These are phyloP conservation scores for Pythium rhizo-oryzae DNA, from an alignment of 352 stramenopile species.

Conservation along the genomic window DNA sequence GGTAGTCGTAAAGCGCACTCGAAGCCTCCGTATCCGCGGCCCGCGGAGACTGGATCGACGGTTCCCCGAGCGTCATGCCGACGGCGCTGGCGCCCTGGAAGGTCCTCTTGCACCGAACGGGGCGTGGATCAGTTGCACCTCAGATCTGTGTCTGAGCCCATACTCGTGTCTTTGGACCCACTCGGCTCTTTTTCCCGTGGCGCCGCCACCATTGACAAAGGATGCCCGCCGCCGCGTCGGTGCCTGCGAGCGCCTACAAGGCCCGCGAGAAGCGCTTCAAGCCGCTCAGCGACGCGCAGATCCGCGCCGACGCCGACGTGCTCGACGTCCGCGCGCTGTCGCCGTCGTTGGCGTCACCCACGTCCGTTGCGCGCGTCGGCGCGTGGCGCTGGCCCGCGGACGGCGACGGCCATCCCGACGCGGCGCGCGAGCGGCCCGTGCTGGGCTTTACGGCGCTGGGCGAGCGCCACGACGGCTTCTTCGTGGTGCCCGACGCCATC, in stretches of 20 bases:
- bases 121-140: not conserved
- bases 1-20: too few species aligned
- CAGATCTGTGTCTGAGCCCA: conserved; percentile 13
- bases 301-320: conserved; percentile 37
- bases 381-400: conserved; percentile 36
- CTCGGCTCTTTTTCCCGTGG: too few species aligned
- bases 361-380: conserved; percentile 40
- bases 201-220: not conserved
- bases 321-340: conserved; percentile 45
- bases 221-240: not conserved
- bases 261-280: conserved; percentile 79
- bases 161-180: not conserved
- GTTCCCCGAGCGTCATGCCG: too few species aligned
- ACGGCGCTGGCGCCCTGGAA: too few species aligned
- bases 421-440: conserved; percentile 37
- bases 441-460: conserved; percentile 53
- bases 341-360: conserved; percentile 32
- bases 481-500: conserved; percentile 62
- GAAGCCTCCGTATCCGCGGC: too few species aligned
- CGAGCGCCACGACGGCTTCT: conserved; percentile 59
- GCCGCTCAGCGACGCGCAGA: conserved; percentile 31
- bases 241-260: conserved; percentile 53
- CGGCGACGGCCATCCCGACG: conserved; percentile 9
- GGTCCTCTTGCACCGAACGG: too few species aligned
- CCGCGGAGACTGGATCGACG: too few species aligned